phyloP scores from a whole-genome alignment of 148 eudicot genomes.

The Chenopodium berlandieri region DNA sequence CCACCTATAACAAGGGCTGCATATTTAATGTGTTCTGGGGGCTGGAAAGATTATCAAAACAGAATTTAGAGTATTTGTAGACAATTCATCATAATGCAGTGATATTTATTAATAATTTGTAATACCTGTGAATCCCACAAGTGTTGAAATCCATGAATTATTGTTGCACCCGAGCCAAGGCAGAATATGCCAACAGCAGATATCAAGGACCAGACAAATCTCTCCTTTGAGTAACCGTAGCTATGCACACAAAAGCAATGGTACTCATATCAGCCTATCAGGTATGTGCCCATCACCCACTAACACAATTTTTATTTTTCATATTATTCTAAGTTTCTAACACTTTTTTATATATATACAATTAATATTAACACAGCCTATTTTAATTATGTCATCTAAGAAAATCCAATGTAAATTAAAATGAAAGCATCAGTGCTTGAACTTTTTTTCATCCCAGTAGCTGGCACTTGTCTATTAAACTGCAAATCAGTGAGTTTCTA shows the following conservation, averaged over 20 bases:
- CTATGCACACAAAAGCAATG: constrained; percentile 41
- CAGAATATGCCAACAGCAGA: constrained; percentile 99
- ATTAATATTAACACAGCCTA: background rate
- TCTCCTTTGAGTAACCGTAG: constrained; percentile 94
- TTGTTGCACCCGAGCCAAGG: constrained; percentile 95
- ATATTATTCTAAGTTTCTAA: no score
- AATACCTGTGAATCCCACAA: constrained; percentile 82
- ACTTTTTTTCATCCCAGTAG: no score
- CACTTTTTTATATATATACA: no score
- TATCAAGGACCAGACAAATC: constrained; percentile 99
- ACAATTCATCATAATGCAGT: background rate
- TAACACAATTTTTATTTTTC: no score
- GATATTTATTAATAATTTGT: background rate
- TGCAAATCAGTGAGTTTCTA: background rate
- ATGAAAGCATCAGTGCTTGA: no score
- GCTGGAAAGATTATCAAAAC: constrained; percentile 38
- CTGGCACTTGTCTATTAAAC: no score
- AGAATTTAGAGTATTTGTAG: constrained; percentile 14
- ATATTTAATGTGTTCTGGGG: constrained; percentile 73
- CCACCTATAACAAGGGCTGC: constrained; percentile 96
- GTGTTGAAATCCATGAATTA: constrained; percentile 89
- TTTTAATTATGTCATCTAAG: no score
- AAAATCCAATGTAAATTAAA: no score
- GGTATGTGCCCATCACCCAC: no score
- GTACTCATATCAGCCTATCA: no score